Base-by-base conservation (phyloP, 805 yeast species). In the Barnettozyma wickerhamii region DNA sequence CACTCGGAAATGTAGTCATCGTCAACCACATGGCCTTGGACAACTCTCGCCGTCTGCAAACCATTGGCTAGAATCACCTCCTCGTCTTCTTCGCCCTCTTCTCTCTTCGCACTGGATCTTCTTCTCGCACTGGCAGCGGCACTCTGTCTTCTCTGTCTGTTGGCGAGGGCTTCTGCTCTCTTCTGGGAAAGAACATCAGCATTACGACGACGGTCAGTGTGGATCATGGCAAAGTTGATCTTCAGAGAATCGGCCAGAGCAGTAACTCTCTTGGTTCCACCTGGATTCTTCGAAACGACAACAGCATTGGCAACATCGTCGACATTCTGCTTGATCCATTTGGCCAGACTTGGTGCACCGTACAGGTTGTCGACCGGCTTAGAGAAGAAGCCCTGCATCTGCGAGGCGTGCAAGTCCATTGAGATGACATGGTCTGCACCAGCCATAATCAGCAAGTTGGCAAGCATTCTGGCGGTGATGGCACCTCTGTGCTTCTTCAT, bases 401-500 rank as follows among this genome's bases (percentile, higher is more conserved):
- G 99, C 27, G 96, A 81, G 20, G 99, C 99, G 53, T 78, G 81
- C 51, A 93, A 70, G 60, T 93, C 99, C 97, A 93, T 90, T 4
- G 96, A 87, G 30, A 93, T 91, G 43, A 93, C 95, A 64, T 93
- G 99, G 65, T 93, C 98, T 19, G 98, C 99, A 52, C 99, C 99
- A 4, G 99, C 98, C 95, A 93, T 95, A 43, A 89, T 80, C 48
- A 93, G 70, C 58, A 93, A 68, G 55, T 93, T 93, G 46, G 99
- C 98, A 59, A 93, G 74, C 98, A 93, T 86, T 60, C 98, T 78
- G 13, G 99, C 99, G 4, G 99, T 91, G 56, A 93, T 93, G 30
- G 99, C 98, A 40, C 99, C 99, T 65, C 99, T 75, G 61, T 93
- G 98, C 64, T 89, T 93, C 69, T 93, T 93, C 99, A 93, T 93